Conservation (phyloP, 139 green algal genomes). For the Gonium pectorale region DNA sequence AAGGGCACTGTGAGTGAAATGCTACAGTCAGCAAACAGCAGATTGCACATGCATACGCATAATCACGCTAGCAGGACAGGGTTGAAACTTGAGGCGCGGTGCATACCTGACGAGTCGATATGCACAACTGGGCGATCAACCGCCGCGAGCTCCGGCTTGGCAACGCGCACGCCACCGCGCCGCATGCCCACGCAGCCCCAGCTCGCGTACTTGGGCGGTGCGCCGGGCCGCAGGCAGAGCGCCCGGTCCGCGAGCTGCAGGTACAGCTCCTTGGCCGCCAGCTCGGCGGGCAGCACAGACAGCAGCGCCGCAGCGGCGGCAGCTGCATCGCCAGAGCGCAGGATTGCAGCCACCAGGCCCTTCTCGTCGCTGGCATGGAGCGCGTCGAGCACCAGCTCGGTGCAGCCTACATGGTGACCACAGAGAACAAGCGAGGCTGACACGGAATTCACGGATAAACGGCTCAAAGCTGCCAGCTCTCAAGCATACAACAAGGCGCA, state of each 20-base stretch:
- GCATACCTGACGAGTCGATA: neutral
- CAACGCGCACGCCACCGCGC: neutral
- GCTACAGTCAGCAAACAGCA: too few relatives aligned
- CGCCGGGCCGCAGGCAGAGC: conserved; percentile 17
- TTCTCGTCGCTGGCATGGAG: neutral
- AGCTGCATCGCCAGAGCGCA: neutral
- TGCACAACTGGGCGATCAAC: neutral
- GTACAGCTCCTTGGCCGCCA: conserved; percentile 3
- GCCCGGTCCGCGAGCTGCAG: conserved; percentile 30
- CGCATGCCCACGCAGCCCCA: conserved; percentile 16
- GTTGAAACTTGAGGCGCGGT: too few relatives aligned
- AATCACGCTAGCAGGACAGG: too few relatives aligned
- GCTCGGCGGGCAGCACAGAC: conserved; percentile 9
- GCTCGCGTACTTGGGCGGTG: neutral
- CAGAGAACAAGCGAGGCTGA: too few relatives aligned
- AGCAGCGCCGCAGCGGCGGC: conserved; percentile 33
- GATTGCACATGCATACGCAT: too few relatives aligned
- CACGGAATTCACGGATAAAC: too few relatives aligned
- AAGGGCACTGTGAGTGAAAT: too few relatives aligned
- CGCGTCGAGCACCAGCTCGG: conserved; percentile 38
- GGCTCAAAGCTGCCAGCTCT: too few relatives aligned
- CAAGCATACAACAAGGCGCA: too few relatives aligned
- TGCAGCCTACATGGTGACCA: conserved; percentile 7
- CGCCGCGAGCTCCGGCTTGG: conserved; percentile 20
- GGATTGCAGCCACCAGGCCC: conserved; percentile 5